Evolutionary conservation across 2,329 filamentous ascomycete genomes (phyloP), one percentile per base, ranked within the genome.

Genomic region (Coniosporium tulheliwenetii): DNA sequence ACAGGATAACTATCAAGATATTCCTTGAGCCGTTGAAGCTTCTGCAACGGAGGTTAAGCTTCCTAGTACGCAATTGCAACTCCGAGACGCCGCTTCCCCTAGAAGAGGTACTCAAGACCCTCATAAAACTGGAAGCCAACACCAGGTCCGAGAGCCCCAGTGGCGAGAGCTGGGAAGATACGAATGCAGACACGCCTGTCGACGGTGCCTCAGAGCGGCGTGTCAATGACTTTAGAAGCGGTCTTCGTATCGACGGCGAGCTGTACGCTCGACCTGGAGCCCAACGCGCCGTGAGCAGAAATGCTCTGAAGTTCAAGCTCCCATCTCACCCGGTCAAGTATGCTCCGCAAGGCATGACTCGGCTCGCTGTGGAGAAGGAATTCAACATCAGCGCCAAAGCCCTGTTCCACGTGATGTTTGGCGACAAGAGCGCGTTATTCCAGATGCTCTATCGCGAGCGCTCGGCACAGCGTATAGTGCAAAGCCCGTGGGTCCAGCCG

Each of bases 341-440:
- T 56, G 80, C 85, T 43, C 91, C 91, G 1, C 75, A 81, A 45
- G 84, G 80, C 40, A 87, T 93, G 74, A 75, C 79, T 40, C 70
- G 75, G 47, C 72, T 81, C 48, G 79, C 80, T 7, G 75, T 83
- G 1, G 84, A 93, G 57, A 77, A 83, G 45, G 74, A 85, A 48
- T 94, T 93, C 57, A 82, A 93, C 48, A 79, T 96, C 45, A 93
- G 85, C 46, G 81, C 91, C 37, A 96, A 98, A 59, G 85, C 85
- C 0, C 77, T 94, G 43, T 98, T 96, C 59, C 89, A 96, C 54
- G 84, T 96, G 12, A 72, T 98, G 39, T 98, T 96, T 59, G 91
- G 91, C 32, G 91, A 98, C 60, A 93, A 89, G 63, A 93, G 85
- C 56, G 85, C 87, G 30, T 79, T 96, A 33, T 98, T 95, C 62